Base-by-base conservation (phyloP, 2,329 filamentous ascomycete species). In the Curvularia eragrostidis region DNA sequence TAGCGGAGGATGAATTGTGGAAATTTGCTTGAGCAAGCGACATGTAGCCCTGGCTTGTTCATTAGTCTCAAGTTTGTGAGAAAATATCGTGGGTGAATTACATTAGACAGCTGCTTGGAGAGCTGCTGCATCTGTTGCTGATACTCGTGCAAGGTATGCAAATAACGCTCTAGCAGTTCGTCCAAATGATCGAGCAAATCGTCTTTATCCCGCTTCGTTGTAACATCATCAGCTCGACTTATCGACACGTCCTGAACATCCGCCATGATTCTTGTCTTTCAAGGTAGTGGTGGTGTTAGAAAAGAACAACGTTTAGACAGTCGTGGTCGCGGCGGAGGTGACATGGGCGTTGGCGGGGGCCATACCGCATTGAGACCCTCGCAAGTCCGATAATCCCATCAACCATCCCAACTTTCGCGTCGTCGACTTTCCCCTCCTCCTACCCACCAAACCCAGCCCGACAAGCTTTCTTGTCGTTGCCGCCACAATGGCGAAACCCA, bases 11-110 rank as follows among this genome's bases (percentile, higher is more conserved):
- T 70, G 86, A 82, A n/a, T 85, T 86, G 26, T 85, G 80, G 76
- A 91, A 93, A 77, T 93, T 92, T 60, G 91, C 90, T 56, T 90
- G 85, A n/a, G 90, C 88, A 39, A 93, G 81, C 63, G 79, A 76
- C 28, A 83, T 68, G 60, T 76, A 82, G 6, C 79, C 81, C 78
- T 81, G 15, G 18, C 24, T 5, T 32, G 10, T 47, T 58, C 30
- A 59, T 23, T 3, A 12, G n/a, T 2, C 8, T n/a, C 2, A 23
- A 6, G 44, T 39, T 9, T n/a, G 42, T 67, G n/a, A 23, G 6
- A 26, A 12, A 19, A 24, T n/a, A 3, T 23, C 8, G 15, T 24
- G 19, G 9, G 9, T 26, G 2, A n/a, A 7, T 80, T 78, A 90
- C 82, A 50, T 78, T 77, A 19, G 83, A 78, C 62, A 91, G 84